Base-by-base conservation (phyloP, 2,329 filamentous ascomycete genomes). In the Colletotrichum caudatum region DNA sequence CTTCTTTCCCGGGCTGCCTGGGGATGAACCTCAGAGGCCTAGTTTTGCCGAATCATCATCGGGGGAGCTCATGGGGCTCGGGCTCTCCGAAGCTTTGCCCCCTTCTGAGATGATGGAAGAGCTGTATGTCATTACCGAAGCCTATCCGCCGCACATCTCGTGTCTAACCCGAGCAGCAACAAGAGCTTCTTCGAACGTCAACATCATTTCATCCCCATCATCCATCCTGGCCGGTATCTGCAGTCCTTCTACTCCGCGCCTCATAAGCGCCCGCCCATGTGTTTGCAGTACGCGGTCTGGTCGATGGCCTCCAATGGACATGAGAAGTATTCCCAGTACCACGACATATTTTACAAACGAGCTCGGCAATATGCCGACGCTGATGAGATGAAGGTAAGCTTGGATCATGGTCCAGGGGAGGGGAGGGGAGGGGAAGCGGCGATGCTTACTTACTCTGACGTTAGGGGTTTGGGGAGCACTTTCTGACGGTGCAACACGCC, bases 221-320 rank as follows among this genome's bases (percentile, higher is more conserved):
- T 98, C 51, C 94, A 98, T 76, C 90, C 90, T 44, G 88, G 89
- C 23, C 89, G 93, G 48, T 97, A 94, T 78, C 84, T 92, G 71
- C 90, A 92, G 39, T 88, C 92, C 3, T 91, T 96, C 81, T 92
- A 95, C 77, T 85, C 85, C 2, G 86, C 91, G 3, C 90, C 93
- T 1, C 88, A 93, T 69, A 89, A 92, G 85, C 91, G 93, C 68
- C 95, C 95, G 2, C 93, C 95, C 1, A 89, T 97, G 77, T 93
- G 90, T 76, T 82, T 98, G 53, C 89, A 95, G 77, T 98, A 98
- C 80, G 92, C 91, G 33, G 93, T 98, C 79, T 97, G 94, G 94
- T 89, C 91, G n/a, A 84, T 93, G 76, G 93, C 93, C 11, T 90
- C 94, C 6, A 88, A 89, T 18, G 85, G 91, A 1, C 89, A 91